Base-by-base conservation (phyloP, 768 basidiomycete genomes). In the Gloeopeniophorella convolvens region DNA sequence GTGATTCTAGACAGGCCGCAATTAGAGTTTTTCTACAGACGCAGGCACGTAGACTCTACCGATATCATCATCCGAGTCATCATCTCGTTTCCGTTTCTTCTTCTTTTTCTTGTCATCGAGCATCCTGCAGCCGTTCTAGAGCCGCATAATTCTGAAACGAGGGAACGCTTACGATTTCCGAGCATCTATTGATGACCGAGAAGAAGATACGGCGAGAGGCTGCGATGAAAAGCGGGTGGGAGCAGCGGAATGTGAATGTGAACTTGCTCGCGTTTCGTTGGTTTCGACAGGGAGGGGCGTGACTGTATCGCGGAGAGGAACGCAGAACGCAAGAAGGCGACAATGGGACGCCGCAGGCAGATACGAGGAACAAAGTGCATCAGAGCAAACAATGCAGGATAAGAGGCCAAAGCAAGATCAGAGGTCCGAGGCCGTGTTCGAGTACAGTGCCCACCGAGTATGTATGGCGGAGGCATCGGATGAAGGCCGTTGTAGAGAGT, bases 41-140 rank as follows among this genome's bases (percentile, higher is more conserved):
- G n/a, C 42, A 12, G 45, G 28, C 13, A 18, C 31, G 33, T 32
- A 37, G 51, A 56, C 64, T 45, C 26, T 65, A 79, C 80, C 78
- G 62, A 71, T 72, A 60, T 89, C 86, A 27, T 70, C 65, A 56
- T 89, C 87, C 57, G 83, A 85, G n/a, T 80, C 81, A 32, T 75
- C 71, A 32, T 87, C 86, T 48, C 84, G 77, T 74, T 85, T 88
- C 66, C 88, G 85, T 63, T 89, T 90, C 70, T 89, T 88, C 70
- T 86, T 88, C 72, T 85, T 87, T 68, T 85, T 65, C 71, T 83
- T 85, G 24, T 85, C 84, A 11, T 80, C 76, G 10, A 65, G 55
- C 44, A 63, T 42, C 48, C 68, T 72, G 41, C 16, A 35, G 23
- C 21, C 27, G 34, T 45, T 46, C 33, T 36, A 27, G 47, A 39